A percentile compares a stretch with the other conserved stretches of the same genome.
Evolutionary conservation across 345 rosid genomes (phyloP).

Genomic region (Salix suchowensis): DNA sequence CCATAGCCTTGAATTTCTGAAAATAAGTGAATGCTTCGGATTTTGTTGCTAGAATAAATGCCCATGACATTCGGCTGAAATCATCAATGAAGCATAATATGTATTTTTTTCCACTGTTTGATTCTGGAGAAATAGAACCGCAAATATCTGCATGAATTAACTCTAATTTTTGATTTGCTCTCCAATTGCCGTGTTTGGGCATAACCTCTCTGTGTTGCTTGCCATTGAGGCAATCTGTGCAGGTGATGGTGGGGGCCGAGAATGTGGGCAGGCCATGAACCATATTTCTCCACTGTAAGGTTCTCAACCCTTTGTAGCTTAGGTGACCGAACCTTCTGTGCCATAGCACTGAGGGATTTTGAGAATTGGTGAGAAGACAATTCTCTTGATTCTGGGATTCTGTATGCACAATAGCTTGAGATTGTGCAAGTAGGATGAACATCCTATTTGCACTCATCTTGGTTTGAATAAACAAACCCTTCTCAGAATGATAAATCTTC

Average conservation of each 20-base stretch:
- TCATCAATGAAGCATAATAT: neutral
- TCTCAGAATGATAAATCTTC: neutral
- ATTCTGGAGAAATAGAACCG: neutral
- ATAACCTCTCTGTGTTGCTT: conserved; percentile 8
- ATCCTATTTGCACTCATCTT: conserved; percentile 7
- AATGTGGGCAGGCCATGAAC: too few species aligned
- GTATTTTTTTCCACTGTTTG: neutral
- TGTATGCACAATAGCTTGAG: neutral
- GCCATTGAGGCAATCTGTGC: conserved; percentile 1
- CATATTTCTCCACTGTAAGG: too few species aligned
- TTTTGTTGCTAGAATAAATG: neutral
- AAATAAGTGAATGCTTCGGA: neutral
- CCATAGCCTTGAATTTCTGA: neutral
- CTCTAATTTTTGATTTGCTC: neutral
- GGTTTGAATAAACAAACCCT: conserved; percentile 1
- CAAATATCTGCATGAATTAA: neutral
- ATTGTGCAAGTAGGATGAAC: neutral
- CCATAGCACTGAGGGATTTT: too few species aligned
- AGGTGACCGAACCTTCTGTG: too few species aligned
- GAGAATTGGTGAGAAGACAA: too few species aligned
- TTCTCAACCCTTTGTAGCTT: too few species aligned
- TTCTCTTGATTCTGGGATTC: too few species aligned
- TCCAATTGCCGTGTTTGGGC: neutral
- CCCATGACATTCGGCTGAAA: neutral
- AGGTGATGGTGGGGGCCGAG: too few species aligned